Evolutionary conservation across 805 yeast species (phyloP).

Genomic region (Metschnikowia shivogae): DNA sequence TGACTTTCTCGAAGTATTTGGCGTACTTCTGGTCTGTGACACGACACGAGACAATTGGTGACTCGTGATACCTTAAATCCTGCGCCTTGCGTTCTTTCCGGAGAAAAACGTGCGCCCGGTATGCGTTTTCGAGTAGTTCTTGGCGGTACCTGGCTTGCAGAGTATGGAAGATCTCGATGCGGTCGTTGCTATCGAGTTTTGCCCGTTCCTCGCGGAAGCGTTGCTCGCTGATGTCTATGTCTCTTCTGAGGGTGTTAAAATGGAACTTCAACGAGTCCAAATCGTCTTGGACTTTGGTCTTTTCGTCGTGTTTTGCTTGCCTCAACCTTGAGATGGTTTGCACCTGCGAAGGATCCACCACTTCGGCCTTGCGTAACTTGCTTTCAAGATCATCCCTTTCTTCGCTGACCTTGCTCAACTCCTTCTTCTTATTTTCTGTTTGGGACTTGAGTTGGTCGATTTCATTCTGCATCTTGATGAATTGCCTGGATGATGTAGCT

Average conservation of each 20-base stretch:
- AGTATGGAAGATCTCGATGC: slow-evolving; percentile 42
- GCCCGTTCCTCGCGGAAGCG: slow-evolving; percentile 11
- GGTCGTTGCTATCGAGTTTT: slow-evolving; percentile 38
- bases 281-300: slow-evolving; percentile 29
- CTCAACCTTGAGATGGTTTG: slow-evolving; percentile 6
- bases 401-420: slow-evolving; percentile 8
- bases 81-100: slow-evolving; percentile 30
- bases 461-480: slow-evolving; percentile 9
- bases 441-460: slow-evolving; percentile 13
- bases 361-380: slow-evolving; percentile 6
- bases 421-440: slow-evolving; percentile 12
- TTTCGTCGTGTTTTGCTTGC: slow-evolving; percentile 14
- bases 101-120: slow-evolving; percentile 34
- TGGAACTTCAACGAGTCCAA: slow-evolving; percentile 8
- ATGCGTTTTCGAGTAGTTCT: slow-evolving; percentile 40
- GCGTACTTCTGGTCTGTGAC: slow-evolving; percentile 49
- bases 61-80: slow-evolving; percentile 55
- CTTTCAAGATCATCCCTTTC: slow-evolving; percentile 11
- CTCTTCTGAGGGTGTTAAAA: slow-evolving; percentile 7
- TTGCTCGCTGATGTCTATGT: slow-evolving; percentile 8
- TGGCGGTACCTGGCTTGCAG: slow-evolving; percentile 24
- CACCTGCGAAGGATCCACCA: slow-evolving; percentile 9
- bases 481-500: not conserved
- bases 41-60: slow-evolving; percentile 65
- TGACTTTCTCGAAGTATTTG: slow-evolving; percentile 51